Evolutionary conservation across 2,329 filamentous ascomycete genomes (phyloP), one percentile per base, ranked within the genome.

Genomic region (Blumeriella jaapii): DNA sequence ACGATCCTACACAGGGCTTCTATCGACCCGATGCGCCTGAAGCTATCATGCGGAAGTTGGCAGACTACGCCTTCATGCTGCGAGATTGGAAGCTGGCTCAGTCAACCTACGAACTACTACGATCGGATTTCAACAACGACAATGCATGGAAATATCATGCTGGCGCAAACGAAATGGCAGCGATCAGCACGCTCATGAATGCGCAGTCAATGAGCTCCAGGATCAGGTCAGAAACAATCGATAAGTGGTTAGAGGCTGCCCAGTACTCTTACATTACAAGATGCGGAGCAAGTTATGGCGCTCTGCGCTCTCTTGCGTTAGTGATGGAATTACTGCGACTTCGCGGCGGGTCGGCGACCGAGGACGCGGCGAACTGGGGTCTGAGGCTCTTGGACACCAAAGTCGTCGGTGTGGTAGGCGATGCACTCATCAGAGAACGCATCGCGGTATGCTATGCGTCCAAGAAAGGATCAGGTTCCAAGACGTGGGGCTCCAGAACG

Each of bases 121-220:
- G 85, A 34, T 73, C 78, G 6, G 93, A 98, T 56, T 98, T 89
- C 57, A 78, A 76, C 53, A 91, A 91, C 55, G 87, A 95, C 56
- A 96, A 96, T 58, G 93, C 91, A 1, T 98, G 91, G 91, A 84
- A 76, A 50, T 83, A 96, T 53, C 85, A 95, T 55, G 91, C 91
- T 0, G 89, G 83, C 3, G 81, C 83, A 1, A 89, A 93, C 56
- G 91, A 98, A 63, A 96, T 98, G 89, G 80, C 82, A 18, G 87
- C 84, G 4, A 63, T 95, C 9, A 84, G 83, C 50, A 73, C 84
- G 25, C 70, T 98, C 20, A 69, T 98, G 41, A 78, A 80, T 50
- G 77, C 83, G 0, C 73, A 82, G 41, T 69, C 71, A 11, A 64
- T 82, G 42, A 77, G 75, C 2, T 76, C 80, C 10, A 94, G 87